phyloP scores from a whole-genome alignment of 768 basidiomycete genomes.

The Stropharia rugosoannulata region DNA sequence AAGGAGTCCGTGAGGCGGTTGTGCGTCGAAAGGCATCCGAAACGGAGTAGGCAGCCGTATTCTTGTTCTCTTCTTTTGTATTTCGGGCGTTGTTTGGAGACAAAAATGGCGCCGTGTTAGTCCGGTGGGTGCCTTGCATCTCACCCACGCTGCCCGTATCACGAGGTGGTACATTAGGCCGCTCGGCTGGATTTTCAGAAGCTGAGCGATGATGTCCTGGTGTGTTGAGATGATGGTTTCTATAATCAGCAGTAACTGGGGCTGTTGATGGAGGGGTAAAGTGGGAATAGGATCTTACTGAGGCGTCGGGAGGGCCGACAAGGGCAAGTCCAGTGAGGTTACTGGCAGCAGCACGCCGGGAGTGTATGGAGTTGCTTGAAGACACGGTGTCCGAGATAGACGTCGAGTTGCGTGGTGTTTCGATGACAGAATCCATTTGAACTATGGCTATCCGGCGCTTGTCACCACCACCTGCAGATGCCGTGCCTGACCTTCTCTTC shows the following conservation, averaged over 20 bases:
- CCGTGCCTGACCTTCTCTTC: conserved; percentile 47
- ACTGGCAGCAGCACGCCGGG: conserved; percentile 39
- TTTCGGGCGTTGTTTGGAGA: conserved; percentile 11
- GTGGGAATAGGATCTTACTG: conserved; percentile 49
- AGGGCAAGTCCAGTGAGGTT: conserved; percentile 56
- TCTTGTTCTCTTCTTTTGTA: conserved; percentile 20
- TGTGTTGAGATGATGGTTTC: conserved; percentile 18
- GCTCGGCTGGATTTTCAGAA: conserved; percentile 39
- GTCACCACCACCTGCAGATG: conserved; percentile 61
- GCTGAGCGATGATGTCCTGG: conserved; percentile 43
- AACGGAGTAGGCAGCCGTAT: conserved; percentile 24
- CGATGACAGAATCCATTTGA: conserved; percentile 46
- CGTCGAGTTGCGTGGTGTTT: conserved; percentile 23
- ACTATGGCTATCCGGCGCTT: conserved; percentile 68
- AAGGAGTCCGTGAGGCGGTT: conserved; percentile 25
- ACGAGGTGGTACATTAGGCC: conserved; percentile 28
- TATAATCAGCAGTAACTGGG: conserved; percentile 31
- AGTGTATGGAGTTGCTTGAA: conserved; percentile 29
- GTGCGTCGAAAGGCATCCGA: conserved; percentile 1
- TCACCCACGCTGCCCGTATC: conserved; percentile 49
- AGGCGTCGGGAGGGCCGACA: conserved; percentile 72
- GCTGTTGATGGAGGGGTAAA: conserved; percentile 52
- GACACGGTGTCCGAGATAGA: conserved; percentile 28
- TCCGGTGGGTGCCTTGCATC: conserved; percentile 12
- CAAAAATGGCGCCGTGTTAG: conserved; percentile 4